Evolutionary conservation across 2,329 filamentous ascomycete species (phyloP).

Genomic region (Ophiostoma tasmaniense): DNA sequence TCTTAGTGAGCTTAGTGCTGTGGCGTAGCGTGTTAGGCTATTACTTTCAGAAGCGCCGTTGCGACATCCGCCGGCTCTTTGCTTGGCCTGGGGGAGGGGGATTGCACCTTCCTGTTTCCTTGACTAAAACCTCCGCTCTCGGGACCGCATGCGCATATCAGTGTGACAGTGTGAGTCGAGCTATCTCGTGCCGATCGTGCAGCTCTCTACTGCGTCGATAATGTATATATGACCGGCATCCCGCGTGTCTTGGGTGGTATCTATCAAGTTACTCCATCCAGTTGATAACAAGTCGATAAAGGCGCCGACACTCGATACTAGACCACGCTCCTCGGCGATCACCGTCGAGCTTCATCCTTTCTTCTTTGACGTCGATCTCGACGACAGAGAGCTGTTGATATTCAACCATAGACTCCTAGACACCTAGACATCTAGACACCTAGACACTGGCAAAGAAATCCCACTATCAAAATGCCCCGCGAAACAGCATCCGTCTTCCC

Average conservation of each 20-base stretch:
- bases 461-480: conserved; percentile 44
- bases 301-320: background rate
- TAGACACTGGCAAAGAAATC: too few species aligned
- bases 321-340: background rate
- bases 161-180: background rate
- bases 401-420: background rate
- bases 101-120: background rate
- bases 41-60: too few species aligned
- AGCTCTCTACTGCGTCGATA: background rate
- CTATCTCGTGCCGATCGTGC: background rate
- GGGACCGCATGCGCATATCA: background rate
- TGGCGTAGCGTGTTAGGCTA: background rate
- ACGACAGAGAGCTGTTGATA: background rate
- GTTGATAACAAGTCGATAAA: background rate
- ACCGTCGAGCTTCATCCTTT: background rate
- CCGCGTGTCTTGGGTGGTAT: background rate
- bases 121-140: conserved; percentile 5
- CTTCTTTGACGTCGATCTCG: background rate
- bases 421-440: background rate
- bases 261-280: background rate
- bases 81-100: background rate
- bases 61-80: background rate
- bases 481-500: conserved; percentile 40
- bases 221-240: background rate
- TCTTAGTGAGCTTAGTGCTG: too few species aligned